Evolutionary conservation across 768 basidiomycete species (phyloP), one percentile per base, ranked within the genome.

Genomic region (Butyriboletus loyo): DNA sequence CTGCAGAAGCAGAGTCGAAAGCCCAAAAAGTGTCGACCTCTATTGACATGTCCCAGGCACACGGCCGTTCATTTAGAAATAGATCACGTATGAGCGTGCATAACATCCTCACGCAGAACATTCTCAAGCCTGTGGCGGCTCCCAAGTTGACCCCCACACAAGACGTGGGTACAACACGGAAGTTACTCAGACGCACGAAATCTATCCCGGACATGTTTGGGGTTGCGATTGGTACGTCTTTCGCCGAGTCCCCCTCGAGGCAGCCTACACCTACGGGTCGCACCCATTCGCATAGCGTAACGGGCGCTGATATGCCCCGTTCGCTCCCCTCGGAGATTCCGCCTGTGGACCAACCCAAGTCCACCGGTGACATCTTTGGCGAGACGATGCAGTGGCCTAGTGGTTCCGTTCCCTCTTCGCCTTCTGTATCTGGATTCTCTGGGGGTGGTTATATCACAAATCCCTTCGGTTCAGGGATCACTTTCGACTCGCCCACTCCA

Each of bases 241-340:
- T 70, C 74, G 68, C 51, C 60, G 70, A 53, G 72, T 63, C 59
- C 22, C 57, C 56, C 34, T 71, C 50, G 43, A 64, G 56, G 46
- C 66, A 61, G 54, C 70, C 68, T 21, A 59, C 66, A 0, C 58
- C 69, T 5, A 66, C 72, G 1, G 86, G 84, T 36, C 82, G 87
- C 24, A 81, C 77, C 3, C 89, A 91, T 60, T 89, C 89, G 4
- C 85, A 88, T 57, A 89, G 87, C 66, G 87, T 91, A 17, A 90
- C 87, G 1, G 82, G 81, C 2, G 82, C 79, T 13, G 87, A 91
- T 52, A 72, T 82, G 40, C 78, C 81, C 21, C 79, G 79, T 11
- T 70, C 66, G 3, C 60, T 70, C 1, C 37, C 66, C 13, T 51
- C 65, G 4, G 55, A 55, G n/a, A 4, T 55, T 8, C 60, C 68